Evolutionary conservation across 345 rosid genomes (phyloP).

Genomic region (Arabis hirsuta): DNA sequence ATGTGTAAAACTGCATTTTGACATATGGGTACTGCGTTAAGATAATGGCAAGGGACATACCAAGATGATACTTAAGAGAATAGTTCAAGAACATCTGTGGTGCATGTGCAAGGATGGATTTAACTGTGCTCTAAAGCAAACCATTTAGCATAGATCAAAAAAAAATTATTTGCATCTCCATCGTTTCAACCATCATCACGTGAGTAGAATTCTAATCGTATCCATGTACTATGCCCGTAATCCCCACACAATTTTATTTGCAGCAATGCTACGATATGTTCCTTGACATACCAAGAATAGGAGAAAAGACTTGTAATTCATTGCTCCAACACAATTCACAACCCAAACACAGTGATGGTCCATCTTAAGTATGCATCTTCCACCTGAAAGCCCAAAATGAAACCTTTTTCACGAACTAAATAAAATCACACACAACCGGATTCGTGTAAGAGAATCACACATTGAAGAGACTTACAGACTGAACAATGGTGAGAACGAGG

Average conservation of each 20-base stretch:
- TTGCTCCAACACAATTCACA: slow-evolving; percentile 85
- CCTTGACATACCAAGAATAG: slow-evolving; percentile 72
- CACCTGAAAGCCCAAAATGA: slow-evolving; percentile 57
- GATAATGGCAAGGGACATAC: slow-evolving; percentile 3
- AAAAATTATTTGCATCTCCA: neutral
- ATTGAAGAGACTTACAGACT: slow-evolving; percentile 60
- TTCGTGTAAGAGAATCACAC: neutral
- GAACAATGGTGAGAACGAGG: slow-evolving; percentile 87
- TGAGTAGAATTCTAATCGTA: slow-evolving; percentile 2
- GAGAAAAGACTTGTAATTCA: slow-evolving; percentile 83
- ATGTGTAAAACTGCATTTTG: slow-evolving; percentile 80
- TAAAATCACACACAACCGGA: neutral
- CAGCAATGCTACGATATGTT: slow-evolving; percentile 17
- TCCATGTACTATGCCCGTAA: neutral
- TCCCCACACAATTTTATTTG: neutral
- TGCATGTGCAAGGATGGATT: neutral
- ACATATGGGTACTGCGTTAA: slow-evolving; percentile 6
- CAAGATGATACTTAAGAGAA: neutral
- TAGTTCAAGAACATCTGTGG: neutral
- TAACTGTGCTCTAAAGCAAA: neutral
- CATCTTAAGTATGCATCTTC: slow-evolving; percentile 84
- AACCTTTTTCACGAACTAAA: slow-evolving; percentile 30
- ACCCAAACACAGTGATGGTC: slow-evolving; percentile 97
- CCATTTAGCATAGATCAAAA: neutral
- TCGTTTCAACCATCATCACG: neutral